Percentiles rank a stretch among this genome's conserved stretches.
phyloP scores from a whole-genome alignment of 805 yeast genomes.

The Candida succiphila region DNA sequence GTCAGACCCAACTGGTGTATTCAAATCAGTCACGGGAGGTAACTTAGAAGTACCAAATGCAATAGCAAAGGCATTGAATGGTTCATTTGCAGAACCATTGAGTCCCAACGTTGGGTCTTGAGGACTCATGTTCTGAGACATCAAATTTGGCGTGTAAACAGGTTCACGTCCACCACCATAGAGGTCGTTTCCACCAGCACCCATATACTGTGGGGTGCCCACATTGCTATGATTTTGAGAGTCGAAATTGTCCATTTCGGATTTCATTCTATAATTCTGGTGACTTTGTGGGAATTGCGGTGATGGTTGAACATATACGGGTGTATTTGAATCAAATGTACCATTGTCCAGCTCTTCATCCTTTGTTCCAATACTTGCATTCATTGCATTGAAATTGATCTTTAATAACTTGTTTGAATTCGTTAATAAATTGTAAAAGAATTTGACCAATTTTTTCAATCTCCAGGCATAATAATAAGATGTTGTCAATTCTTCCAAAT shows the following conservation, averaged over 20 bases:
- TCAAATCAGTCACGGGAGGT: constrained; percentile 24
- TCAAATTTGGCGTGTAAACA: constrained; percentile 1
- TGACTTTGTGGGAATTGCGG: too few relatives aligned
- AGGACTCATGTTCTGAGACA: neutral
- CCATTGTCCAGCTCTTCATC: constrained; percentile 1
- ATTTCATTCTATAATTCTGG: too few relatives aligned
- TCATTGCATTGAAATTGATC: constrained; percentile 20
- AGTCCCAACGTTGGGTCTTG: neutral
- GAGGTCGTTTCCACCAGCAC: neutral
- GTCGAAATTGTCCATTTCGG: neutral
- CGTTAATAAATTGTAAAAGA: constrained; percentile 23
- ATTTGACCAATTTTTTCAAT: constrained; percentile 29
- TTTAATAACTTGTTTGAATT: constrained; percentile 25
- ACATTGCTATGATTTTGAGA: neutral
- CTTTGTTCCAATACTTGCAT: constrained; percentile 6
- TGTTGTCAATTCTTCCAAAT: constrained; percentile 25
- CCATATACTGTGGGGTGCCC: neutral
- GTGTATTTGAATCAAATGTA: constrained; percentile 1
- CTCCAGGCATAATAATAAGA: constrained; percentile 37
- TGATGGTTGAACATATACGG: neutral
- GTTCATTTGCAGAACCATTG: neutral
- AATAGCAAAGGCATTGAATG: constrained; percentile 20
- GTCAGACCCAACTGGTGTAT: constrained; percentile 1
- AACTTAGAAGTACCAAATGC: constrained; percentile 26
- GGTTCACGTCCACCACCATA: neutral